Conservation (phyloP, 768 basidiomycete species). For the Suillus spraguei region DNA sequence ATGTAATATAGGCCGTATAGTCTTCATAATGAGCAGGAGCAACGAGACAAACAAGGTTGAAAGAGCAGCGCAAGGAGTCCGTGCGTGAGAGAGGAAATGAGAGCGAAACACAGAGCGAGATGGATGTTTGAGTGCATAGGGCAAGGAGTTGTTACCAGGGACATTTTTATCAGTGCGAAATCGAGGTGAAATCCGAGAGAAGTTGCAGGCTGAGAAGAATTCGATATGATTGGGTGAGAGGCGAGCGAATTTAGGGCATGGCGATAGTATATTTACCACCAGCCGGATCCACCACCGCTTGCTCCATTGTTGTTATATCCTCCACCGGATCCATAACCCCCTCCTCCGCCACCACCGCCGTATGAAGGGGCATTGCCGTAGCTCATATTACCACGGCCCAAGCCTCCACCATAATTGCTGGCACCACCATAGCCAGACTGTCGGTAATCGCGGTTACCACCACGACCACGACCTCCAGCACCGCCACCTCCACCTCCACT, state of each 20-base stretch:
- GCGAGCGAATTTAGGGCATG: constrained; percentile 15
- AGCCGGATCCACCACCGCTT: constrained; percentile 38
- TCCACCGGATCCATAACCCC: constrained; percentile 38
- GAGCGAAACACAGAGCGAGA: constrained; percentile 27
- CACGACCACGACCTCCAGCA: constrained; percentile 39
- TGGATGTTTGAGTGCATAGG: constrained; percentile 15
- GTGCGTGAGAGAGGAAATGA: constrained; percentile 34
- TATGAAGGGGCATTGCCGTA: constrained; percentile 27
- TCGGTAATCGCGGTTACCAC: constrained; percentile 39
- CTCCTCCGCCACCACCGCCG: constrained; percentile 50
- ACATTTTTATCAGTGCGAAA: constrained; percentile 25
- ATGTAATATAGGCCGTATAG: constrained; percentile 44
- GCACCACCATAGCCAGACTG: constrained; percentile 36
- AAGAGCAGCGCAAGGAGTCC: constrained; percentile 66
- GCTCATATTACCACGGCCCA: constrained; percentile 29
- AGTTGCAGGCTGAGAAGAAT: constrained; percentile 13
- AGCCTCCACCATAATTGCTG: constrained; percentile 36
- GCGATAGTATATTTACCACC: constrained; percentile 46
- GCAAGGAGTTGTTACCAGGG: constrained; percentile 21
- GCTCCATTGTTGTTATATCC: constrained; percentile 25
- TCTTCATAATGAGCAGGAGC: constrained; percentile 50
- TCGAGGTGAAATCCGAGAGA: constrained; percentile 21
- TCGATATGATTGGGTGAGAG: constrained; percentile 11
- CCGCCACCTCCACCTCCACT: constrained; percentile 53
- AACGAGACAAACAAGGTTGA: constrained; percentile 58